Conservation (phyloP, 2,329 filamentous ascomycete species). For the Calonectria multiphialidica region DNA sequence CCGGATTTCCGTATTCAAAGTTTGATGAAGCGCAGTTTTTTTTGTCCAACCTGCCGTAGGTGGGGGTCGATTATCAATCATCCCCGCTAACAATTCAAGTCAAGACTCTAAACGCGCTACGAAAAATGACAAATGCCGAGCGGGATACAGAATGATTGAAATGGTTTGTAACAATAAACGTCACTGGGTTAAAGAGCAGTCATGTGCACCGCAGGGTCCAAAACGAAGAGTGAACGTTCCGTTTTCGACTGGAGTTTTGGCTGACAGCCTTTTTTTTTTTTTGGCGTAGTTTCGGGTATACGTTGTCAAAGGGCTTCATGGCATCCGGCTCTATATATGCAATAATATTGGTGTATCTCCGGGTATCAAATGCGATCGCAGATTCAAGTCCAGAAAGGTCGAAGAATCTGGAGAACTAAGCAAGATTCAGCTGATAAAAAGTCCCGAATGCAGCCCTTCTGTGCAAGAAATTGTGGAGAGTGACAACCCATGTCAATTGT, state of each 20-base stretch:
- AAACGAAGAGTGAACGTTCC: background rate
- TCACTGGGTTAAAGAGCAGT: constrained; percentile 43
- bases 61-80: constrained; percentile 35
- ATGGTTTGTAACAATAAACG: constrained; percentile 42
- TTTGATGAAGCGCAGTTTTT: background rate
- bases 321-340: constrained; percentile 66
- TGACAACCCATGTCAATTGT: constrained; percentile 58
- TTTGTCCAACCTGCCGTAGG: constrained; percentile 13
- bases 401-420: constrained; percentile 54
- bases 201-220: background rate
- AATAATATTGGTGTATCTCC: constrained; percentile 68
- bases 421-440: constrained; percentile 71
- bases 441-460: constrained; percentile 74
- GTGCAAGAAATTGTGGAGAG: constrained; percentile 63
- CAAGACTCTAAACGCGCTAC: background rate
- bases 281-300: constrained; percentile 67
- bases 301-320: constrained; percentile 80
- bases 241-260: background rate
- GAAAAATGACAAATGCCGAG: constrained; percentile 16
- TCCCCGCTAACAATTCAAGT: constrained; percentile 9
- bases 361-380: constrained; percentile 75
- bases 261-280: background rate
- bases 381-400: constrained; percentile 76
- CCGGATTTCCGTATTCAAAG: constrained; percentile 4
- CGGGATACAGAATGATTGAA: constrained; percentile 22